A percentile compares a stretch with the other conserved stretches of the same genome.
These are phyloP conservation scores for Aureobasidium leucospermi DNA, from an alignment of 2,329 filamentous ascomycete genomes.

Conservation along the genomic window DNA sequence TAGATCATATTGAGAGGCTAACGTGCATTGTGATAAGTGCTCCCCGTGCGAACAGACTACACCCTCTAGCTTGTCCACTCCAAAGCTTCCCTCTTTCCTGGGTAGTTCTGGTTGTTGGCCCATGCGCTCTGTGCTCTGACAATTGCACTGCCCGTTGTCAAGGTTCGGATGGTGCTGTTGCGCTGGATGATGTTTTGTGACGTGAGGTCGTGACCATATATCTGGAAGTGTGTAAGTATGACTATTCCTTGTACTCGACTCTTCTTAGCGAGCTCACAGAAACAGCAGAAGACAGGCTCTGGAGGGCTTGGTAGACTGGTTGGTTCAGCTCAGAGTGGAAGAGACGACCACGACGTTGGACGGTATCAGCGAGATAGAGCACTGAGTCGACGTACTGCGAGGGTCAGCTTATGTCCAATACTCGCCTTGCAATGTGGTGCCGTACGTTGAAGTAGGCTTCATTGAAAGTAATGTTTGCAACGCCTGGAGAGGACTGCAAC, in stretches of 20 bases:
- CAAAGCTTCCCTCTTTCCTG: constrained; percentile 4
- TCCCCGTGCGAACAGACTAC: too few relatives aligned
- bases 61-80: not conserved
- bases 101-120: constrained; percentile 14
- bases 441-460: constrained; percentile 15
- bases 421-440: not conserved
- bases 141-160: constrained; percentile 28
- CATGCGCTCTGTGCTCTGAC: constrained; percentile 17
- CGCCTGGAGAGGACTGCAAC: not conserved
- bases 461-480: not conserved
- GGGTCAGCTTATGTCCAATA: constrained; percentile 14
- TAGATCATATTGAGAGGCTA: not conserved
- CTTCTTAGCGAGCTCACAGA: constrained; percentile 14
- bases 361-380: constrained; percentile 24
- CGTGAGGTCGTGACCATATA: constrained; percentile 26
- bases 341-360: constrained; percentile 26
- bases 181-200: constrained; percentile 22
- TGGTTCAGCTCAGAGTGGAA: constrained; percentile 33
- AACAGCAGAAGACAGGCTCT: constrained; percentile 25
- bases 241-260: not conserved
- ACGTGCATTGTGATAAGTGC: not conserved
- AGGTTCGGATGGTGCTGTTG: constrained; percentile 28
- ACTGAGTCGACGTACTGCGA: constrained; percentile 24
- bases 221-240: not conserved
- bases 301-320: constrained; percentile 28